Evolutionary conservation across 495 filamentous ascomycete species (phyloP), one percentile per base, ranked within the genome.

Genomic region (Entonaema liquescens): DNA sequence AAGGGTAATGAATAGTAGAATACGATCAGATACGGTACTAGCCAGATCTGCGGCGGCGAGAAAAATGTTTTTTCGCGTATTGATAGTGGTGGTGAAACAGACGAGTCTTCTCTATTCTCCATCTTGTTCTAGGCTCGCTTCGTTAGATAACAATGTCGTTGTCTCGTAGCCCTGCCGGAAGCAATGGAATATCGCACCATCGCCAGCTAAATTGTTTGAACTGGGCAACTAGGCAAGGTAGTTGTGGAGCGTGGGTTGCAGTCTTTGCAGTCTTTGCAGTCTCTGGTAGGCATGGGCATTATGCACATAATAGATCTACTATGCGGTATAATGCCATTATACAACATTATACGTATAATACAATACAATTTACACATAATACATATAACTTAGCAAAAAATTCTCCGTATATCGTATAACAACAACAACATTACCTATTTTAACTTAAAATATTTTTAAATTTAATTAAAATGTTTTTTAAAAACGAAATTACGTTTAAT

Each of bases 1-100:
- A 44, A 21, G 21, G 17, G 40, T 44, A 44, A 44, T 17, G 40
- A 25, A 57, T 23, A 5, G 54, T 38, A 21, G 54, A n/a, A 57
- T n/a, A 52, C 11, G 25, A 28, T n/a, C 11, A 52, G 21, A n/a
- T 26, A 28, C 3, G 40, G 21, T 44, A 44, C 40, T 19, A 1
- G 8, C 19, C 5, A 23, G 42, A 23, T 47, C 2, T 47, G 42
- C 42, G 19, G 9, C 19, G 2, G 31, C 13, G 21, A 11, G 54
- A 36, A 38, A 57, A 59, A 66, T 63, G 50, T 17, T 33, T 59
- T 62, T 64, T 38, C 19, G 23, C 6, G 28, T 47, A 17, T 63
- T 26, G 56, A 35, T 21, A 40, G 54, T 50, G 53, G 65, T 56
- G 56, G 65, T 76, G 74, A 76, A 76, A 74, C 74, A 67, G 53